Conservation (phyloP, 2,329 filamentous ascomycete species). For the Epichloe sp. region DNA sequence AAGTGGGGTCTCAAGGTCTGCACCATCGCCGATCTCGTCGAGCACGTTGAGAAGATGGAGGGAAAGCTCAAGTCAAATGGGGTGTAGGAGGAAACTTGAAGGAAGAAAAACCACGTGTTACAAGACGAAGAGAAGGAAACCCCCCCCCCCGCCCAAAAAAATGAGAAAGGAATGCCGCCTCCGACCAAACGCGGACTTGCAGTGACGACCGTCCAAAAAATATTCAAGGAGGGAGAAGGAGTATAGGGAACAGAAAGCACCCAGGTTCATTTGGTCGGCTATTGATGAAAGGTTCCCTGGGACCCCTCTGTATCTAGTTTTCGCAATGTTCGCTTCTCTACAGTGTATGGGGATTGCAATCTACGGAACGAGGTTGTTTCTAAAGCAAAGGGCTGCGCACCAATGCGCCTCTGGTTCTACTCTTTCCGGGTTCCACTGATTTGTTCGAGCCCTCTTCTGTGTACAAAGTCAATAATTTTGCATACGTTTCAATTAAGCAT, state of each 20-base stretch:
- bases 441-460: too few relatives aligned
- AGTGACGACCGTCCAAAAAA: not conserved
- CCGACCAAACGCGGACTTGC: too few relatives aligned
- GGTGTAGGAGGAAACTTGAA: slow-evolving; percentile 5
- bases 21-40: slow-evolving; percentile 83
- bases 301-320: not conserved
- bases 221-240: not conserved
- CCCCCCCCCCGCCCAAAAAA: too few relatives aligned
- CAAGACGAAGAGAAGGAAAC: not conserved
- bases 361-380: not conserved
- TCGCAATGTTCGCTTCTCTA: not conserved
- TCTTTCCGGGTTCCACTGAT: not conserved
- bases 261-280: too few relatives aligned
- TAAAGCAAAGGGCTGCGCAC: not conserved
- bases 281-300: too few relatives aligned
- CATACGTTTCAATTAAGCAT: too few relatives aligned
- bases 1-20: slow-evolving; percentile 85
- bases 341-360: not conserved
- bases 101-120: not conserved
- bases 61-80: slow-evolving; percentile 36
- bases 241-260: not conserved
- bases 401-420: not conserved
- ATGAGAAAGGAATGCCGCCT: not conserved
- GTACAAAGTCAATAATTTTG: too few relatives aligned
- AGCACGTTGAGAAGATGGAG: slow-evolving; percentile 65